Evolutionary conservation across 805 yeast genomes (phyloP), one percentile per base, ranked within the genome.

Genomic region (Sugiyamaella qingdaonensis): DNA sequence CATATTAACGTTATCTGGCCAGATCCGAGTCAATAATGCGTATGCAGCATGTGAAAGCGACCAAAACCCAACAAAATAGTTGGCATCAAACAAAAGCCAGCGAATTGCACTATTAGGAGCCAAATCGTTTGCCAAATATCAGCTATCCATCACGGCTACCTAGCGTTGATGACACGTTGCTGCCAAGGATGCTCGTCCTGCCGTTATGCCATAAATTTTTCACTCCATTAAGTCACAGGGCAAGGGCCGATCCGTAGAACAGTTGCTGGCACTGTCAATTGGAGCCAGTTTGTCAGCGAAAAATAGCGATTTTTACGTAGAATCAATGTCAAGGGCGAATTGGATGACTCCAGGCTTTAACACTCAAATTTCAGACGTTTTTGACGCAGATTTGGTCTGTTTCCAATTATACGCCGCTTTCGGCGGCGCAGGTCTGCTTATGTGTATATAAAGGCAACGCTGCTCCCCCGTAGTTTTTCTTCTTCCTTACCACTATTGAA

Each of bases 1-100:
- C 43, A 39, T 39, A 21, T 39, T 16, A 39, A 39, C 43, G 21
- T 39, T 39, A 39, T 39, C 43, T 39, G 43, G 43, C 21, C 24
- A 39, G 16, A 16, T 39, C 43, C 39, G 39, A 34, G 39, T 34
- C 14, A 16, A 16, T 10, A 14, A 16, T 16, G 24, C 16, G 2
- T 16, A 39, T 39, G 43, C 43, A 19, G 43, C 43, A 39, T 39
- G 43, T 39, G 43, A 39, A 39, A 39, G 43, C 19, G 16, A 34
- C 8, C 16, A 14, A 24, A 34, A 39, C 24, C 43, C 43, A 39
- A 39, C 43, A 39, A 39, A 39, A 24, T 24, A 3, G 29, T 4
- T 24, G 29, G 29, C 7, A 24, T 7, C 29, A 7, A 24, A 3
- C 29, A 7, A 24, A 24, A 24, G 29, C 29, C 29, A 24, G 29